Evolutionary conservation across 257 asterid genomes (phyloP), one percentile per base, ranked within the genome.

Genomic region (Verbena officinalis): DNA sequence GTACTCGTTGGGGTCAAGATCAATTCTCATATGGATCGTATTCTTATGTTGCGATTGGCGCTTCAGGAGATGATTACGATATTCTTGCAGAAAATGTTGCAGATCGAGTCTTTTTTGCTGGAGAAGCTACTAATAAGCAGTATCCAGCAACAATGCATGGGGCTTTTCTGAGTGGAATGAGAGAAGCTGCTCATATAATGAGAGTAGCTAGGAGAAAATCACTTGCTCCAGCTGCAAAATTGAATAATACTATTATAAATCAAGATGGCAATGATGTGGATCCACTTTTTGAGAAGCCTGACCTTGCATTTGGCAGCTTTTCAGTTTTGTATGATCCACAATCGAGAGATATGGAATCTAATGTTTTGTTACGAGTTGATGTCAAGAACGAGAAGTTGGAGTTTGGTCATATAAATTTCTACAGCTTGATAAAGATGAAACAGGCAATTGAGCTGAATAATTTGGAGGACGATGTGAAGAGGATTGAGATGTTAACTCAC

Each of bases 111-210:
- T 93, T 90, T 83, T 93, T 93, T n/a, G 99, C 97, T n/a, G 99
- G 99, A 55, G 99, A 93, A 83, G 97, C 97, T 19, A 93, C 99
- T n/a, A 93, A 81, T 65, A 83, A 71, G 67, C 99, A 87, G 80
- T 93, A 90, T 77, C 97, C 97, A 19, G 99, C 99, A 34, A 93
- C 99, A 40, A 93, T 93, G 99, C 99, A 93, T 5, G 99, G 97
- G 39, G 99, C 99, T 48, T 88, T 93, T 60, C 90, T 93, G 12
- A 93, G 99, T 68, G 97, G 99, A 45, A 83, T 93, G 99, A 84
- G 99, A 77, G 99, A 93, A 72, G 97, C 96, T 60, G 99, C 99
- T 67, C 84, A 86, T 54, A 93, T 93, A 23, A 73, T 84, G 85
- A 83, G 95, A 81, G 95, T 81, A 17, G 78, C 90, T 13, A 71